phyloP scores from a whole-genome alignment of 2,329 filamentous ascomycete species.

The Sordariomycetes sp. region DNA sequence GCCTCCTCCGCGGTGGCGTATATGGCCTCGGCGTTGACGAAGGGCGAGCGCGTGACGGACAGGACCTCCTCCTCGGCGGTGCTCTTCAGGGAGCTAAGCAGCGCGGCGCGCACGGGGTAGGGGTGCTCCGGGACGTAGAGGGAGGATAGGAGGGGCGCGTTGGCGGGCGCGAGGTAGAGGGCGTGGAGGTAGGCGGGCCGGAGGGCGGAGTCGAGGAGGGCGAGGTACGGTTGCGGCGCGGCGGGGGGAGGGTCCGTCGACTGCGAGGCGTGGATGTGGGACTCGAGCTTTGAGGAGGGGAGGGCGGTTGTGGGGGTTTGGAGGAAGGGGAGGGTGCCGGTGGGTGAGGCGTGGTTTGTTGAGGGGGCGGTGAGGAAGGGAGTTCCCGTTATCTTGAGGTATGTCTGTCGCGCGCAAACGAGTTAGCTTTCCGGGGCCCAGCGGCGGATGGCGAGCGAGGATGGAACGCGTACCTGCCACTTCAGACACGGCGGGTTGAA shows the following conservation, averaged over 20 bases:
- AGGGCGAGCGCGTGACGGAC: conserved; percentile 35
- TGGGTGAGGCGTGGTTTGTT: conserved; percentile 87
- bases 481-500: conserved; percentile 90
- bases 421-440: not conserved
- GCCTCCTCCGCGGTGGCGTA: conserved; percentile 30
- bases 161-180: conserved; percentile 62
- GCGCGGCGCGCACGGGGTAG: conserved; percentile 46
- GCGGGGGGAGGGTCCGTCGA: conserved; percentile 20
- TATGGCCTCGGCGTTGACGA: conserved; percentile 20
- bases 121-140: conserved; percentile 61
- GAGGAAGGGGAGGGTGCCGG: conserved; percentile 79
- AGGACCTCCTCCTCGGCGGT: conserved; percentile 67
- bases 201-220: conserved; percentile 64
- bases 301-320: conserved; percentile 33
- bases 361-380: conserved; percentile 55
- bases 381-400: conserved; percentile 64
- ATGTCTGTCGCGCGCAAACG: conserved; percentile 42
- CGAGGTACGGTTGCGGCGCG: conserved; percentile 60
- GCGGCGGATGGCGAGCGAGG: not conserved
- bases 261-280: conserved; percentile 43
- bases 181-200: conserved; percentile 77
- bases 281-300: conserved; percentile 39
- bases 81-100: conserved; percentile 52
- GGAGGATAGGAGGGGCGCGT: conserved; percentile 52
- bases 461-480: conserved; percentile 64